Base-by-base conservation (phyloP, 2,329 filamentous ascomycete genomes). In the Xylaria sp. region DNA sequence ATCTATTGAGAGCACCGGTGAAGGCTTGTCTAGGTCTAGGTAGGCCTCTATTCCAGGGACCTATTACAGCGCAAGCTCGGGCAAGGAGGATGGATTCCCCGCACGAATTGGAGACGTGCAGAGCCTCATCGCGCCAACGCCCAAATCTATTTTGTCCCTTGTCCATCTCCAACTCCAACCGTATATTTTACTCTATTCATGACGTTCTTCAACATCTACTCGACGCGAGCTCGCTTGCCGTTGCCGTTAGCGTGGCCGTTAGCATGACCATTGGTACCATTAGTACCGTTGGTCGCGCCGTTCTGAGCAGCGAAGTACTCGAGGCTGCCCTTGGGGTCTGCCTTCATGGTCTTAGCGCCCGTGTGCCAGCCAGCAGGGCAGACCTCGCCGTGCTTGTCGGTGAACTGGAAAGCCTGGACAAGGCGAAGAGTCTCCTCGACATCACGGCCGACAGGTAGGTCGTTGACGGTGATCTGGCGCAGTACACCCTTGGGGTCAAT, bases 381-480 rank as follows among this genome's bases (percentile, higher is more conserved):
- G 64, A 93, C 87, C 78, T 93, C 89, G 80, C 93, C 94, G 85
- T 92, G 93, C 74, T 93, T 92, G 73, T 94, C 92, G 13, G 92
- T 92, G 83, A 95, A 93, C 80, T 94, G 92, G 79, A 94, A 94
- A 6, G 91, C 90, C 72, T 91, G 85, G 67, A 90, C 87, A 0
- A 91, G 90, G 44, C 89, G 87, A 73, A 89, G 83, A 1, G 87
- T 86, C 81, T 91, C 89, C 76, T 89, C 87, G 63, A 90, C 89
- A 72, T 86, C 85, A 72, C 89, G 87, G 68, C 89, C 88, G 71
- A 90, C 88, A 69, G 88, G 87, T 38, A 89, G 83, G 74, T 90
- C 88, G 80, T 90, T 90, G 81, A 90, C 82, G 70, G 88, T 89
- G 78, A 90, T 88, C 83, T 88, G 87, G 71, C 88, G 81, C 31